Evolutionary conservation across 495 filamentous ascomycete genomes (phyloP).

Genomic region (Sporormia fimetaria): DNA sequence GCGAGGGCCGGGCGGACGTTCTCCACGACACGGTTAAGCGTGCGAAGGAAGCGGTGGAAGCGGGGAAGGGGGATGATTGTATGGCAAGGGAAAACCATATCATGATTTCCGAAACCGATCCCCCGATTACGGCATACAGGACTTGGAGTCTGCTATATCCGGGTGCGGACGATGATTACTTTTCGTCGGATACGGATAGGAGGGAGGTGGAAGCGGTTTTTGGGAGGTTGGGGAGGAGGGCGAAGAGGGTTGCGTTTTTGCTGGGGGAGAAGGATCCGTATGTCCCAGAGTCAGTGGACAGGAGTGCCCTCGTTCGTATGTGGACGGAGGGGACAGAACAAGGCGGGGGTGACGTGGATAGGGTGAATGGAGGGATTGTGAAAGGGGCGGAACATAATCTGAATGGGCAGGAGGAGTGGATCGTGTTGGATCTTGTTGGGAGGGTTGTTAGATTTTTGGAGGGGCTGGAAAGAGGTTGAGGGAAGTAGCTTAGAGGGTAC

Average conservation of each 20-base stretch:
- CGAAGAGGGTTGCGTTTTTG: conserved; percentile 51
- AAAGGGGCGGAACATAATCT: conserved; percentile 53
- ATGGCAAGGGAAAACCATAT: conserved; percentile 39
- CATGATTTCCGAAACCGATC: conserved; percentile 39
- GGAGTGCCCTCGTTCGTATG: conserved; percentile 45
- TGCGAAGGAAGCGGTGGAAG: conserved; percentile 43
- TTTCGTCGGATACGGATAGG: conserved; percentile 65
- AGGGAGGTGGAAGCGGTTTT: conserved; percentile 50
- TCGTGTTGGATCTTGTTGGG: conserved; percentile 40
- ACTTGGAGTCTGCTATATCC: conserved; percentile 56
- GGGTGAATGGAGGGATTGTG: conserved; percentile 45
- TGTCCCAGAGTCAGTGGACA: conserved; percentile 52
- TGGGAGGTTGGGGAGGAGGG: conserved; percentile 46
- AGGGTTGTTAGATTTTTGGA: conserved; percentile 48
- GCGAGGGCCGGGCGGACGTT: conserved; percentile 31
- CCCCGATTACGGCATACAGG: conserved; percentile 54
- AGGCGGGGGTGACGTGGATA: conserved; percentile 40
- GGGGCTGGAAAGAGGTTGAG: conserved; percentile 30
- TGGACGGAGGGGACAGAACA: conserved; percentile 47
- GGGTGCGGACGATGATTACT: conserved; percentile 74
- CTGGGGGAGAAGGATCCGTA: conserved; percentile 64
- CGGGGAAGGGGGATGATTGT: conserved; percentile 44
- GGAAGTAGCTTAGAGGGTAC: not conserved
- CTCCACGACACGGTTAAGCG: conserved; percentile 42
- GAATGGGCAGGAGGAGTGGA: conserved; percentile 35